A percentile compares a stretch with the other conserved stretches of the same genome.
phyloP scores from a whole-genome alignment of 805 yeast genomes.

The Saturnispora gosingensis region DNA sequence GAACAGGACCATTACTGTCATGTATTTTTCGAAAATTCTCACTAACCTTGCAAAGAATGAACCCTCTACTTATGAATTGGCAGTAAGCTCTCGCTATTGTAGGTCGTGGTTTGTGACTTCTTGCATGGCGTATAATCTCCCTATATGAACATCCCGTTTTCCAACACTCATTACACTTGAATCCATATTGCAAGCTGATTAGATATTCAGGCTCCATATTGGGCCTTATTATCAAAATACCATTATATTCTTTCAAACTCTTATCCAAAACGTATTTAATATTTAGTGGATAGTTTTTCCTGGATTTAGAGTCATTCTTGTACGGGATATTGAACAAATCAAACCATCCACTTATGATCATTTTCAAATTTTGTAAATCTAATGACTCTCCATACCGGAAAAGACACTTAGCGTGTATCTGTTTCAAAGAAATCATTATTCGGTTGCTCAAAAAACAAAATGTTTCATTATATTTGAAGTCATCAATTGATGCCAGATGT shows the following conservation, averaged over 20 bases:
- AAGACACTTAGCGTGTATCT: conserved; percentile 4
- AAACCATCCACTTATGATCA: conserved; percentile 6
- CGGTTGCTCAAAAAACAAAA: conserved; percentile 3
- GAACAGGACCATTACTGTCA: background rate
- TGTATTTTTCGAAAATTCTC: background rate
- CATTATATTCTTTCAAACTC: background rate
- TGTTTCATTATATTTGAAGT: background rate
- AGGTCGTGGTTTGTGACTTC: background rate
- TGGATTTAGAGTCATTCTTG: background rate
- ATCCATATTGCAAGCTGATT: conserved; percentile 2
- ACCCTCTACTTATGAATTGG: conserved; percentile 1
- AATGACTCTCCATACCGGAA: background rate
- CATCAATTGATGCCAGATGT: conserved; percentile 7
- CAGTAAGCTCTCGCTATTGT: background rate
- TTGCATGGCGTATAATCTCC: background rate
- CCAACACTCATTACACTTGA: conserved; percentile 11
- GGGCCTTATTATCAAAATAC: background rate
- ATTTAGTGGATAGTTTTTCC: conserved; percentile 3
- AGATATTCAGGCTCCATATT: conserved; percentile 10
- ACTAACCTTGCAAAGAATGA: conserved; percentile 2
- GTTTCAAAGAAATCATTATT: background rate
- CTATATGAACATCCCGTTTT: background rate
- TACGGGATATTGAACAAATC: conserved; percentile 1
- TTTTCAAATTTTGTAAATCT: background rate
- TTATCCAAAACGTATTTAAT: background rate